phyloP scores from a whole-genome alignment of 352 stramenopile species.

The Phytophthora foliorum region DNA sequence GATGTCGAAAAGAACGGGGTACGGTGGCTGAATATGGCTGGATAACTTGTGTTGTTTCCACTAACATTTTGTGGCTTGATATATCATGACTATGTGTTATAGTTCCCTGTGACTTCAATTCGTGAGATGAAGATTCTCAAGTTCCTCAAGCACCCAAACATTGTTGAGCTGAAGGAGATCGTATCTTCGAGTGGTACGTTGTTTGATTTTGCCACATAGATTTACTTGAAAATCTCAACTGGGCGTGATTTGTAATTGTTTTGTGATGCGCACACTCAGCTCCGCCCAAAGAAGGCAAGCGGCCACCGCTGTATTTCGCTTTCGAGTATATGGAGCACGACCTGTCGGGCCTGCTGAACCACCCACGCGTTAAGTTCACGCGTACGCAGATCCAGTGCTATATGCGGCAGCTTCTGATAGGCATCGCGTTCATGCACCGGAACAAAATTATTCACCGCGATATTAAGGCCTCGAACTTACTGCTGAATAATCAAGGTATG shows the following conservation, averaged over 20 bases:
- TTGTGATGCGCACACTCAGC: slow-evolving; percentile 40
- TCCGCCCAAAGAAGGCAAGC: slow-evolving; percentile 84
- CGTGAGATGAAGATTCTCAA: slow-evolving; percentile 99
- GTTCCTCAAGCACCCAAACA: slow-evolving; percentile 94
- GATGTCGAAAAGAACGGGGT: slow-evolving; percentile 91
- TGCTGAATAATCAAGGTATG: slow-evolving; percentile 88
- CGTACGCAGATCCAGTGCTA: slow-evolving; percentile 91
- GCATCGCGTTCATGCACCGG: slow-evolving; percentile 89
- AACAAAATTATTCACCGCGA: slow-evolving; percentile 91
- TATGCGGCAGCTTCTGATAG: slow-evolving; percentile 86
- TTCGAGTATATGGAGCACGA: slow-evolving; percentile 92
- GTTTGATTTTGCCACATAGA: not conserved
- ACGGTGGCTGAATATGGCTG: slow-evolving; percentile 10
- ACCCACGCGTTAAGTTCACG: slow-evolving; percentile 84
- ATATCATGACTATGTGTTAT: slow-evolving; percentile 1
- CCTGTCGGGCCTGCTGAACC: slow-evolving; percentile 84
- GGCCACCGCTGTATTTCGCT: slow-evolving; percentile 86
- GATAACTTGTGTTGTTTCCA: not conserved
- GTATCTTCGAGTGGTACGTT: slow-evolving; percentile 84
- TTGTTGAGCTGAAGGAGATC: slow-evolving; percentile 97
- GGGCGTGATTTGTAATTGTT: slow-evolving; percentile 6
- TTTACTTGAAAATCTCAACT: slow-evolving; percentile 19
- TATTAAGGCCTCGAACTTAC: slow-evolving; percentile 89
- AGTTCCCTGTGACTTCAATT: slow-evolving; percentile 96
- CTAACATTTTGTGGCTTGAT: not conserved